Evolutionary conservation across 2,329 filamentous ascomycete species (phyloP).

Genomic region (Ophiosphaerella narmari): DNA sequence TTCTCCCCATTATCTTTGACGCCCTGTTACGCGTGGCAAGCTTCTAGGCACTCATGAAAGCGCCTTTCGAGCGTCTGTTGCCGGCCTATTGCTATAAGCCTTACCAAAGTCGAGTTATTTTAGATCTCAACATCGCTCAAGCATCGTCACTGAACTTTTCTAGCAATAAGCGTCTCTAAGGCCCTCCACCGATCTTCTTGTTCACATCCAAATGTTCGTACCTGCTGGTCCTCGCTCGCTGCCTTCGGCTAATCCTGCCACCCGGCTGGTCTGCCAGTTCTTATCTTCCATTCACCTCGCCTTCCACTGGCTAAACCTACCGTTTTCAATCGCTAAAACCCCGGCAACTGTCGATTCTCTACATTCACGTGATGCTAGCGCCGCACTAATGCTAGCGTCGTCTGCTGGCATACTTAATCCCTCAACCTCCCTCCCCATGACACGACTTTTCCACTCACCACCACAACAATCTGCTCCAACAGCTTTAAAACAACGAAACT

Average conservation of each 20-base stretch:
- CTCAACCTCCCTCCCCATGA: background rate
- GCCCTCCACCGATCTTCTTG: background rate
- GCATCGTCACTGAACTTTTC: background rate
- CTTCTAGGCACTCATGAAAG: no score
- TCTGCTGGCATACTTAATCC: background rate
- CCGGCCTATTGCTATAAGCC: background rate
- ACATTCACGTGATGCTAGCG: background rate
- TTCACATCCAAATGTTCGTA: background rate
- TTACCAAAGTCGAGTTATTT: background rate
- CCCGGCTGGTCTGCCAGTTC: background rate
- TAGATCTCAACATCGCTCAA: background rate
- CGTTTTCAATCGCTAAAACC: no score
- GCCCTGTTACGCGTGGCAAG: no score
- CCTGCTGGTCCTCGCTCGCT: conserved; percentile 1
- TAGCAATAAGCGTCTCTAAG: background rate
- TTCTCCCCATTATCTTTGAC: no score
- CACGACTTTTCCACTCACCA: background rate
- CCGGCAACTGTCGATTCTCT: background rate
- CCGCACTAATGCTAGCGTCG: background rate
- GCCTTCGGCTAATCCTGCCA: conserved; percentile 9
- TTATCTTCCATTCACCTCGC: conserved; percentile 3
- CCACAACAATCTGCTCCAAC: background rate
- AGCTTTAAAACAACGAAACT: background rate
- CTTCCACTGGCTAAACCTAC: background rate
- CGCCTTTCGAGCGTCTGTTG: no score